Base-by-base conservation (phyloP, 306 rosid genomes). In the Alnus rubra region DNA sequence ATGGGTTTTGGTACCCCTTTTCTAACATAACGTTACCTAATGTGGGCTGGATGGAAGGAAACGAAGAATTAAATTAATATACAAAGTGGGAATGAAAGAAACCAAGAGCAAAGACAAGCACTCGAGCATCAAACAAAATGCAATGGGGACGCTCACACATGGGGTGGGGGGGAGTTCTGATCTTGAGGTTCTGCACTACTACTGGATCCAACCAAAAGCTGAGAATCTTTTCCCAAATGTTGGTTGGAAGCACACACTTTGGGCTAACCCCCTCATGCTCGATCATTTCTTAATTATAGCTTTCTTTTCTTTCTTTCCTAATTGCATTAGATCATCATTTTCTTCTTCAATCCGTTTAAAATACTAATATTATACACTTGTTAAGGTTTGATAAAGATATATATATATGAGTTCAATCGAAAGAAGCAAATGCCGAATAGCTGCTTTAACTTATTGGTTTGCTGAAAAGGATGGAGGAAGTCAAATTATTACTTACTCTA, bases 71-170 rank as follows among this genome's bases (percentile, higher is more conserved):
- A 42, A 75, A 82, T 23, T 23, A 23, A 23, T 71, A 60, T 23
- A 69, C 18, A 55, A n/a, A 84, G 84, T 82, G 82, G 76, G 75
- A 85, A 83, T 82, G 85, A 86, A 84, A 87, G 88, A 88, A 90
- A 87, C 89, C 89, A 88, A 89, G 59, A 87, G 78, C 90, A 89
- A 87, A 90, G 92, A 94, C 88, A 89, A 85, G 83, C 80, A 84
- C 76, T 76, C 42, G 56, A 74, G 84, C 79, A 89, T 80, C 86
- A 87, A 89, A 87, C 88, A 88, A 89, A 87, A 69, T 77, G 76
- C 69, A 87, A 82, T 79, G 87, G 93, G 98, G 97, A 88, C 97
- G 97, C 80, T 88, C 55, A 92, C 98, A 94, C 98, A 94, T 92
- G 97, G 91, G 83, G 28, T 23, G 28, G 90, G 79, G 89, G 94